phyloP scores from a whole-genome alignment of 2,329 filamentous ascomycete genomes.

The Diaporthe vaccinii region DNA sequence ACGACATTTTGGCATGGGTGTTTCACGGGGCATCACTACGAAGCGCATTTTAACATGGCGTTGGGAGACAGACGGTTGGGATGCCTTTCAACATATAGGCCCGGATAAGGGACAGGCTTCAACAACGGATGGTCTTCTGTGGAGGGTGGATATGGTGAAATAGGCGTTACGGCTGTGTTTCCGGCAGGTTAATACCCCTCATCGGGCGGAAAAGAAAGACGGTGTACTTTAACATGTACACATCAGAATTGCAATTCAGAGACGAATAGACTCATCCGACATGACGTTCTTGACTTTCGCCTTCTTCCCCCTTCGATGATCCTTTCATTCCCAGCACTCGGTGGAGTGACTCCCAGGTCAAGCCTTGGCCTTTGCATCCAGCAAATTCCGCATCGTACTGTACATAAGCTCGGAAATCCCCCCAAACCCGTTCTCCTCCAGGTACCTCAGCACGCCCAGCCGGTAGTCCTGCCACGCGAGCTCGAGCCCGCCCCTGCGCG shows the following conservation, averaged over 20 bases:
- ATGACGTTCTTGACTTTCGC: no score
- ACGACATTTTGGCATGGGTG: conserved; percentile 19
- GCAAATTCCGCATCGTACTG: conserved; percentile 83
- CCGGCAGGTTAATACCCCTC: conserved; percentile 16
- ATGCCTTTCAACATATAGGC: conserved; percentile 32
- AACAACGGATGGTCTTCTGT: conserved; percentile 17
- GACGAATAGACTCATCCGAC: neutral
- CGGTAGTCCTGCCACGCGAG: conserved; percentile 82
- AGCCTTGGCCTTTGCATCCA: conserved; percentile 57
- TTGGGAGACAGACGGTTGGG: conserved; percentile 27
- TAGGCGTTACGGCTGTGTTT: conserved; percentile 34
- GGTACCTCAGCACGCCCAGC: conserved; percentile 76
- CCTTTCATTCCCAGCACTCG: neutral
- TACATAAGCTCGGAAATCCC: conserved; percentile 82
- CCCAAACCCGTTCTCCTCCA: conserved; percentile 73
- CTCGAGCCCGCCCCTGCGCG: conserved; percentile 73
- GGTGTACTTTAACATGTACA: conserved; percentile 30
- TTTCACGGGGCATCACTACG: neutral
- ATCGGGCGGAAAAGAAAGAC: conserved; percentile 9
- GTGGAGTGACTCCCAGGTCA: neutral
- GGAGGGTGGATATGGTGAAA: neutral
- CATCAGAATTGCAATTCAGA: neutral
- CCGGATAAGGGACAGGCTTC: neutral
- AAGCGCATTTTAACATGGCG: conserved; percentile 42
- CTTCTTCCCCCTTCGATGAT: no score